Evolutionary conservation across 352 stramenopile genomes (phyloP).

Genomic region (Globisporangium irregulare): DNA sequence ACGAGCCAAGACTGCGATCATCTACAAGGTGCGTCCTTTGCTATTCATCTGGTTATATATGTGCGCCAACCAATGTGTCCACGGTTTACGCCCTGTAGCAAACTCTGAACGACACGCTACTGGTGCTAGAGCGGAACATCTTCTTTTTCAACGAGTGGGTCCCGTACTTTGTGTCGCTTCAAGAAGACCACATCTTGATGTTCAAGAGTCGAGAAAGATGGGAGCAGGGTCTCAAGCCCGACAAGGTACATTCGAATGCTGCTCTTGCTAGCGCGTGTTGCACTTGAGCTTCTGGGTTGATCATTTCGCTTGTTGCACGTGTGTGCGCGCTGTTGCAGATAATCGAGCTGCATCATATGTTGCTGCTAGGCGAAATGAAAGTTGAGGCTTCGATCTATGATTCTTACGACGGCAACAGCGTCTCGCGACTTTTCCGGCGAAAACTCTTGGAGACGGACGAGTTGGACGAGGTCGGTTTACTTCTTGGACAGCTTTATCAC

Average conservation of each 20-base stretch:
- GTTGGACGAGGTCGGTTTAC: conserved; percentile 55
- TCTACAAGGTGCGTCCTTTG: conserved; percentile 67
- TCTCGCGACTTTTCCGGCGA: conserved; percentile 60
- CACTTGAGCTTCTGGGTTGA: background rate
- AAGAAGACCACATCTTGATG: conserved; percentile 76
- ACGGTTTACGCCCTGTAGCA: conserved; percentile 37
- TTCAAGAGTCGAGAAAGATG: conserved; percentile 79
- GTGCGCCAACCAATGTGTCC: background rate
- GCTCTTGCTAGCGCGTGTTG: background rate
- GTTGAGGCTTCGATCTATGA: conserved; percentile 57
- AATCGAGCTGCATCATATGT: conserved; percentile 63
- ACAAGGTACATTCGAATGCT: conserved; percentile 46
- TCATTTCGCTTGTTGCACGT: background rate
- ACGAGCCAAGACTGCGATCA: conserved; percentile 79
- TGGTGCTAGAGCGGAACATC: conserved; percentile 78
- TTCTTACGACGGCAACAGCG: conserved; percentile 21
- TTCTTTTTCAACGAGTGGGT: conserved; percentile 84
- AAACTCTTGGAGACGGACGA: conserved; percentile 75
- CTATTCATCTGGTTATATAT: background rate
- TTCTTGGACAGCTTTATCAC: background rate
- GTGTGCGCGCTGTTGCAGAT: conserved; percentile 32
- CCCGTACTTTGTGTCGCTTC: conserved; percentile 79
- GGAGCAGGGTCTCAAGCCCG: conserved; percentile 77
- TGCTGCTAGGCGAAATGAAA: conserved; percentile 83
- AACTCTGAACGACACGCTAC: conserved; percentile 82